Percentiles rank a stretch among this genome's conserved stretches.
Conservation (phyloP, 257 asterid genomes). For the Solanum etuberosum region DNA sequence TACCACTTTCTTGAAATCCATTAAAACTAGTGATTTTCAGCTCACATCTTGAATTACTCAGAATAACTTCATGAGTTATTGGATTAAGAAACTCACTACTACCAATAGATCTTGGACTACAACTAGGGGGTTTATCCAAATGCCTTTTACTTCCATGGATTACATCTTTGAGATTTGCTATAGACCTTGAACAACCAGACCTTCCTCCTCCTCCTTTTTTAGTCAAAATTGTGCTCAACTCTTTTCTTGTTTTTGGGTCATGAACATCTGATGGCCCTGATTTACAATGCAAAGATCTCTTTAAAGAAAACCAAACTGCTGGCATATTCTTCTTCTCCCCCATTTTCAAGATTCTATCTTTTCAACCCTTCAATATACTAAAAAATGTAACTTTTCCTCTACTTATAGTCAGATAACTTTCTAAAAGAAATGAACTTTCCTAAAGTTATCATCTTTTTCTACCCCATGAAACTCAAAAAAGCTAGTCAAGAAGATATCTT, state of each 20-base stretch:
- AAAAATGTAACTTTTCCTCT: background rate
- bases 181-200: slow-evolving; percentile 73
- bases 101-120: slow-evolving; percentile 77
- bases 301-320: slow-evolving; percentile 52
- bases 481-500: background rate
- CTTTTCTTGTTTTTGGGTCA: slow-evolving; percentile 35
- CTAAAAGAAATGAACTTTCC: background rate
- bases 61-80: slow-evolving; percentile 45
- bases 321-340: slow-evolving; percentile 29
- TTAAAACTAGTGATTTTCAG: slow-evolving; percentile 44
- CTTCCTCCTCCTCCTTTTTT: slow-evolving; percentile 24
- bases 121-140: slow-evolving; percentile 38
- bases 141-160: slow-evolving; percentile 63
- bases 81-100: slow-evolving; percentile 58
- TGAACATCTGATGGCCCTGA: slow-evolving; percentile 55
- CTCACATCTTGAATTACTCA: slow-evolving; percentile 42
- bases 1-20: slow-evolving; percentile 16
- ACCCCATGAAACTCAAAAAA: background rate
- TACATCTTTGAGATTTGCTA: slow-evolving; percentile 56
- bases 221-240: slow-evolving; percentile 20
- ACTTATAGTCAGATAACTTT: background rate
- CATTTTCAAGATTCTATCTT: slow-evolving; percentile 7
- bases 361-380: background rate
- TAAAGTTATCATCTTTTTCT: background rate
- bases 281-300: slow-evolving; percentile 51